Evolutionary conservation across 768 basidiomycete species (phyloP), one percentile per base, ranked within the genome.

Genomic region (Tricholoma bakamatsutake): DNA sequence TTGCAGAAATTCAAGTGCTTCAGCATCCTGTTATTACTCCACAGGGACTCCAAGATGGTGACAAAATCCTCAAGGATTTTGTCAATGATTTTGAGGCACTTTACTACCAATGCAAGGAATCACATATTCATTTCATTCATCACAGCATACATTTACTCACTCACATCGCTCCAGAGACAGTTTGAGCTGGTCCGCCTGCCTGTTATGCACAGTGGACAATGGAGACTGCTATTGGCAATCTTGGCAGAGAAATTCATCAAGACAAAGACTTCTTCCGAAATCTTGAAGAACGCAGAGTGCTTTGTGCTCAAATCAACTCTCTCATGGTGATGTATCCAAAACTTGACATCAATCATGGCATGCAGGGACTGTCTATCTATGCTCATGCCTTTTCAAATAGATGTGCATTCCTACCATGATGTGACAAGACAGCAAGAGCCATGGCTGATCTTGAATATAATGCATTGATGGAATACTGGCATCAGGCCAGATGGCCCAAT

Each of bases 191-290:
- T 24, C 21, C 21, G 3, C 21, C 21, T 24, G 21, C 21, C 21
- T 24, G 21, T 24, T 24, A 24, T 24, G 21, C 21, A 24, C 21
- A 24, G 21, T 24, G 21, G 21, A 24, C 21, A 24, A 24, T 24
- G 21, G 21, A 7, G 47, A 49, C 12, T 50, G 54, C 35, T 37
- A 57, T 60, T 13, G 21, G 21, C 5, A 60, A 57, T 40, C 53
- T 60, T n/a, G 52, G 51, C 8, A 33, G 56, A 18, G 57, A 61
- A 35, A 59, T 61, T 28, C 43, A 35, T n/a, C 60, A 61, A 33
- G 52, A 58, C n/a, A 24, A 21, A 24, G 47, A 61, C 43, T 54
- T 56, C 34, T 61, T 56, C 56, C 43, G 35, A 13, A 56, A 59
- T 35, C 45, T 61, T 9, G 34, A 54, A 28, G 53, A 55, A 34